Base-by-base conservation (phyloP, 495 filamentous ascomycete species). In the Penicillium daleae region DNA sequence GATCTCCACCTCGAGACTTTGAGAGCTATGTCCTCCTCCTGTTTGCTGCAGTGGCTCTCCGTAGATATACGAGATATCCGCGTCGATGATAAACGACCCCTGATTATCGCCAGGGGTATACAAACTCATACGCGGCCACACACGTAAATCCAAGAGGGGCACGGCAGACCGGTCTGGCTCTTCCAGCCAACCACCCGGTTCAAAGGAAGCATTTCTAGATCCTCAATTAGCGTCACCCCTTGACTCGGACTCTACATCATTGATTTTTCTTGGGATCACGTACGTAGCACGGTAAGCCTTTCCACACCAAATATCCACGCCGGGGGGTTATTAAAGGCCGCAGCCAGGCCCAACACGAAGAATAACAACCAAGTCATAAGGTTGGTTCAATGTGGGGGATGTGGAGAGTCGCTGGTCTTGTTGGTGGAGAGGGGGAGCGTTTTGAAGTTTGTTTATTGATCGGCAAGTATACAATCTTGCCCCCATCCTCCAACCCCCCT, bases 21-120 rank as follows among this genome's bases (percentile, higher is more conserved):
- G 27, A 35, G 60, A 64, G 51, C 29, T 51, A 33, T 67, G 63
- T 22, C 12, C 56, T n/a, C 37, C 15, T 17, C 17, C 37, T 15
- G 35, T n/a, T 59, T 24, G 60, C 65, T 40, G 80, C 72, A 75
- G 85, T 0, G 76, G 74, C 15, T 64, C 64, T 0, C 86, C 86
- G 37, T 74, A 68, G 56, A 74, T 80, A 52, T 79, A 76, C 3
- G 86, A 89, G 7, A 89, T 67, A 27, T 67, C 67, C 4, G 89
- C 82, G 64, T 86, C 82, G 29, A 91, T 77, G 42, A 90, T 80
- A 39, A 91, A 86, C 9, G 83, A 81, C 9, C 77, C 87, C 6
- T 64, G 60, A 6, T 31, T 58, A 66, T 90, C 88, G 39, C 66
- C 77, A n/a, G 73, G 74, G 1, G 86, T 74, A 71, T 90, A 92